Base-by-base conservation (phyloP, 768 basidiomycete genomes). In the Rhizopogon sp. region DNA sequence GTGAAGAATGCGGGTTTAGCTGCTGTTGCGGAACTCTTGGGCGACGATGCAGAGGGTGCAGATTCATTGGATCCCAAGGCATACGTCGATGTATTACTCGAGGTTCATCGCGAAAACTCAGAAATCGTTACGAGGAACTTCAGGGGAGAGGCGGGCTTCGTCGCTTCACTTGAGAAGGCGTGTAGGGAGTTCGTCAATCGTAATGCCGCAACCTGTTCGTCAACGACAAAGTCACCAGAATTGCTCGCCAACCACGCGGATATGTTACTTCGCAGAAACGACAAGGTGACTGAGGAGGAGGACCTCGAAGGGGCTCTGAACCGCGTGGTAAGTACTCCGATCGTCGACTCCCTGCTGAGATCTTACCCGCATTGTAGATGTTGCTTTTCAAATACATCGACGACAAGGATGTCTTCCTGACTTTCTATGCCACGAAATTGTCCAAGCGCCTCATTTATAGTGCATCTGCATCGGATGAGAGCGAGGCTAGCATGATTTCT, bases 371-470 rank as follows among this genome's bases (percentile, higher is more conserved):
- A 11, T 39, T 58, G 1, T 65, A 98, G 96, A 97, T 98, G 94
- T 79, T 91, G 13, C 75, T 98, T 47, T 97, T 99, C 88, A 94
- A 94, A 69, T 98, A 97, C 72, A 88, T 98, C 62, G 93, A 95
- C 67, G 95, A 98, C 78, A 97, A 97, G 76, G 96, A 99, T 61
- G 92, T 98, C 11, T 99, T 98, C 84, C 94, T 96, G 67, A 90
- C 90, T n/a, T 98, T 96, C 79, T 98, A 99, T 74, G 90, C 88
- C 14, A 96, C 92, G 59, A 94, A 92, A 70, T 73, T 98, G 22
- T 91, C 90, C 37, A 91, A 90, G 67, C 93, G 96, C 58, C 84
- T 99, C 25, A 93, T 99, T 61, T 85, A 91, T 60, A 84, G 84
- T 11, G 84, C 90, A 3, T 98, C 93, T 10, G 91, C 92, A 6